These are phyloP conservation scores for Pseudozyma thailandica DNA, from an alignment of 1,284 basidiomycete genomes.

Conservation along the genomic window DNA sequence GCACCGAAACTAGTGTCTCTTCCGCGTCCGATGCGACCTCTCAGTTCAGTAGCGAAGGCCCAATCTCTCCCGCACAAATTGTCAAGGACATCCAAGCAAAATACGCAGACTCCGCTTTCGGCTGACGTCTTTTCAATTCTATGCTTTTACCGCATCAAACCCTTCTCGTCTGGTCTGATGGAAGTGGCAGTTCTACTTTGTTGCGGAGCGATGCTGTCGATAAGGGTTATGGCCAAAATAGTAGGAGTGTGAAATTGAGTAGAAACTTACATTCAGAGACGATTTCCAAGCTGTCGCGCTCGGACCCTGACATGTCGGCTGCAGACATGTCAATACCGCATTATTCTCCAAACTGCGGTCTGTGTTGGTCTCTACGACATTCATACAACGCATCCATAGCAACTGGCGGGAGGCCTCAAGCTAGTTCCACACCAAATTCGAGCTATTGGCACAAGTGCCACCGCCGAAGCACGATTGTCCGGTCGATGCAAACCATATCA, in stretches of 20 bases:
- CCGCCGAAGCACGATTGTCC: not conserved
- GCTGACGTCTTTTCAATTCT: not conserved
- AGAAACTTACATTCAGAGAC: not conserved
- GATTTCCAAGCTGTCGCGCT: not conserved
- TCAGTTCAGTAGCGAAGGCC: not conserved
- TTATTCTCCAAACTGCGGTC: no score
- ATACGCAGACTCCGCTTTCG: constrained; percentile 7
- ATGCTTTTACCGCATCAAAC: not conserved
- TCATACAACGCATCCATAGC: no score
- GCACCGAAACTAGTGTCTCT: not conserved
- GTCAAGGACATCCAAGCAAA: constrained; percentile 21
- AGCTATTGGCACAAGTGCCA: not conserved
- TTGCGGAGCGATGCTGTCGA: constrained; percentile 2
- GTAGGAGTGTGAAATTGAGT: not conserved
- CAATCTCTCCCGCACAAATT: constrained; percentile 2
- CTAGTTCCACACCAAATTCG: not conserved
- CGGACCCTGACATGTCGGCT: no score
- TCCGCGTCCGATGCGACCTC: not conserved
- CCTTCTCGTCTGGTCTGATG: no score
- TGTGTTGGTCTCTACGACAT: no score
- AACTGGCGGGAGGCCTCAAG: no score
- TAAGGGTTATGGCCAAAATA: not conserved
- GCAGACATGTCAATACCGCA: no score
- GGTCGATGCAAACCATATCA: constrained; percentile 5
- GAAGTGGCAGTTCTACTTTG: no score